Base-by-base conservation (phyloP, 1,284 basidiomycete genomes). In the Exobasidium rhododendri region DNA sequence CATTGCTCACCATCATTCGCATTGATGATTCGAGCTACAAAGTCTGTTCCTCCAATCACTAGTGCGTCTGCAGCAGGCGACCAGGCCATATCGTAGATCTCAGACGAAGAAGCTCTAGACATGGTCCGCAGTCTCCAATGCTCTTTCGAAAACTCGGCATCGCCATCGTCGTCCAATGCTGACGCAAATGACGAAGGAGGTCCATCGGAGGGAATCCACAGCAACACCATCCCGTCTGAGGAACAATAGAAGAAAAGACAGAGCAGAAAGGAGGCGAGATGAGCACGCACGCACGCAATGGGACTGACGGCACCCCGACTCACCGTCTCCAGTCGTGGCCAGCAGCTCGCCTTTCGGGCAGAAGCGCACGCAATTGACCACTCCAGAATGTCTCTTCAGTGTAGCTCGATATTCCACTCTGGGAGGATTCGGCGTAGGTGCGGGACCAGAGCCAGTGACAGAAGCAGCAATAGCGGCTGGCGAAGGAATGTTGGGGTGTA, bases 51-150 rank as follows among this genome's bases (percentile, higher is more conserved):
- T 7, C 94, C 94, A 13, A 92, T 89, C 56, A 97, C 86, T 63
- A 99, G 85, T 68, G 91, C 94, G 71, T 94, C 91, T 51, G 94
- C 92, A 26, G 90, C 89, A 0, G 96, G 96, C 67, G 91, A 93
- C 94, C 94, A 98, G 0, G 93, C 91, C 50, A 98, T 83, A 80
- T 98, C 94, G 80, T 98, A 97, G 11, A 98, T 92, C 80, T 97
- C 93, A 49, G 71, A 69, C 44, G 69, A 62, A 1, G 75, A 73
- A 17, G 74, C 68, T 88, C 90, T 85, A 74, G 94, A 89, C 64
- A 91, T 90, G 44, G 88, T 91, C 58, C 92, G 87, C 22, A 92
- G 88, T 75, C 92, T 89, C 94, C 94, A 98, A 72, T 88, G 89
- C 79, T 98, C 94, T 80, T 93, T 94, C 81, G 97, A 94, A 70